These are phyloP conservation scores for Zygosaccharomyces lentus DNA, from an alignment of 805 yeast species.

Conservation along the genomic window DNA sequence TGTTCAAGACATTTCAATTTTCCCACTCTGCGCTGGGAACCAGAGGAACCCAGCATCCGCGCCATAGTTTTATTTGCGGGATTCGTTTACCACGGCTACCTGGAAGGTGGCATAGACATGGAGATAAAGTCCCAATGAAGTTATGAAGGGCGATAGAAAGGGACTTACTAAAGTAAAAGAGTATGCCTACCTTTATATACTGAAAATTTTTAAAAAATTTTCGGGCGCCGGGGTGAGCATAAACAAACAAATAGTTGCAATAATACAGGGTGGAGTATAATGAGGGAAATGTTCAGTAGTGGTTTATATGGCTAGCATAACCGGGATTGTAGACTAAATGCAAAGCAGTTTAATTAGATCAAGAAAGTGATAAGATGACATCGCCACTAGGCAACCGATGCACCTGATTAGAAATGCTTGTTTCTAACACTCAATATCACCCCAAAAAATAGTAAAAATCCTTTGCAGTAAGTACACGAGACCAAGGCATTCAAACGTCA, in stretches of 20 bases:
- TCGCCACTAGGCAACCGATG: too few species aligned
- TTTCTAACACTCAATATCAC: not conserved
- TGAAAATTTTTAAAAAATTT: slow-evolving; percentile 6
- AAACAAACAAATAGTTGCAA: not conserved
- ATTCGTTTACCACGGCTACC: slow-evolving; percentile 52
- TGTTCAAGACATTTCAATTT: slow-evolving; percentile 8
- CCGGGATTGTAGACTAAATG: not conserved
- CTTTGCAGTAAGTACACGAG: not conserved
- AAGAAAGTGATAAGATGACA: too few species aligned
- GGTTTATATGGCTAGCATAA: not conserved
- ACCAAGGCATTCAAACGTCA: not conserved
- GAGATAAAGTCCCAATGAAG: slow-evolving; percentile 42
- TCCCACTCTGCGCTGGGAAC: slow-evolving; percentile 29
- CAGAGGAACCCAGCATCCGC: slow-evolving; percentile 11
- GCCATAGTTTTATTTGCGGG: slow-evolving; percentile 40
- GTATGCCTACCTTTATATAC: not conserved
- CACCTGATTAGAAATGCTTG: too few species aligned
- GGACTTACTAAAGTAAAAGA: not conserved
- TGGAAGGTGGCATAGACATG: slow-evolving; percentile 38
- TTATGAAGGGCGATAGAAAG: not conserved
- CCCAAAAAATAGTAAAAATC: not conserved
- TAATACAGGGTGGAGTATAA: not conserved
- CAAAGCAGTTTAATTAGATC: too few species aligned
- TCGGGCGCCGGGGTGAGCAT: slow-evolving; percentile 3
- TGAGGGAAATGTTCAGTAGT: not conserved